Evolutionary conservation across 2,329 filamentous ascomycete species (phyloP).

Genomic region (Arthrobotrys pseudoclavata): DNA sequence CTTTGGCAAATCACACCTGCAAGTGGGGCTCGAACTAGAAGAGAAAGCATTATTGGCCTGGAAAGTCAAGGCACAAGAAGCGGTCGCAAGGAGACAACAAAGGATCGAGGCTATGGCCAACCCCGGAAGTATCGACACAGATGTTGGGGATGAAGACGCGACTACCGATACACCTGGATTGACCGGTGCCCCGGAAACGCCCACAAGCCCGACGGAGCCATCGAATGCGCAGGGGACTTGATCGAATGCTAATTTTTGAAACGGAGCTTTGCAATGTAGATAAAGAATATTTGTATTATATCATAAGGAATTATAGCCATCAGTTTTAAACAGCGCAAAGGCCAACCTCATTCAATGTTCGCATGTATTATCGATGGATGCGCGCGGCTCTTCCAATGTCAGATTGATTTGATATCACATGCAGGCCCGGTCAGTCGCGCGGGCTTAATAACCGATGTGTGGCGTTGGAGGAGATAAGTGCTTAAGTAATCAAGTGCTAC

Average conservation of each 20-base stretch:
- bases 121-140: constrained; percentile 59
- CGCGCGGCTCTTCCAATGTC: too few species aligned
- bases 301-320: background rate
- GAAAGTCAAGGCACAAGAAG: constrained; percentile 79
- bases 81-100: constrained; percentile 58
- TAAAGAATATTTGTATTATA: background rate
- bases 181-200: background rate
- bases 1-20: constrained; percentile 82
- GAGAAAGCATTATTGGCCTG: constrained; percentile 83
- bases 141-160: constrained; percentile 34
- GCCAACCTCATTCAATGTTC: too few species aligned
- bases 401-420: too few species aligned
- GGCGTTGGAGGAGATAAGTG: too few species aligned
- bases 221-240: background rate
- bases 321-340: too few species aligned
- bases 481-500: too few species aligned
- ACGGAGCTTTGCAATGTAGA: background rate
- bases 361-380: too few species aligned
- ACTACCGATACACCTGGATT: background rate
- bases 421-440: too few species aligned
- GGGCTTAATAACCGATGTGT: too few species aligned
- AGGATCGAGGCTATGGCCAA: constrained; percentile 64
- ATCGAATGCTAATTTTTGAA: background rate
- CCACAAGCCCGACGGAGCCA: background rate
- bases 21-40: constrained; percentile 86